Conservation (phyloP, 1,284 basidiomycete genomes). For the Irpex sp. region DNA sequence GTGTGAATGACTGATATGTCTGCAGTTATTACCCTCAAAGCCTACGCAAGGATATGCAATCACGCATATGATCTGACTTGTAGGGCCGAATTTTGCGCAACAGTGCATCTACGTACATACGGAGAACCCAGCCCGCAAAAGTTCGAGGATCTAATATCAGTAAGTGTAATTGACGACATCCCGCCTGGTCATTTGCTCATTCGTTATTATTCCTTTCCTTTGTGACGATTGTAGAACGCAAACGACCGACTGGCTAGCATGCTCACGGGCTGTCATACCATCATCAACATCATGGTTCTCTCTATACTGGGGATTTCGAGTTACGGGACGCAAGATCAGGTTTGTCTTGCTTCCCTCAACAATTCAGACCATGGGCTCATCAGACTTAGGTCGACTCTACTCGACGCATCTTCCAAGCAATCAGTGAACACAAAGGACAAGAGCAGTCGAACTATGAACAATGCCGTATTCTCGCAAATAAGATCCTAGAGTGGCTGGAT, state of each 20-base stretch:
- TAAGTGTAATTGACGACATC: background rate
- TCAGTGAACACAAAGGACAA: background rate
- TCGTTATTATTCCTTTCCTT: too few species aligned
- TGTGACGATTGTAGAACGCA: too few species aligned
- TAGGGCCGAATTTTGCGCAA: background rate
- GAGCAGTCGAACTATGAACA: background rate
- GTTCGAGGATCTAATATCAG: background rate
- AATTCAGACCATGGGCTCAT: too few species aligned
- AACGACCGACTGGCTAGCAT: too few species aligned
- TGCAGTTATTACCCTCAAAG: background rate
- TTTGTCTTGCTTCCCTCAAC: too few species aligned
- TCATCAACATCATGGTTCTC: too few species aligned
- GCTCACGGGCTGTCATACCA: too few species aligned
- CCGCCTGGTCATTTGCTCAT: background rate
- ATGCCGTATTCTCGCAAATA: background rate
- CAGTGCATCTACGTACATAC: too few species aligned
- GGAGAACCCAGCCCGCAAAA: background rate
- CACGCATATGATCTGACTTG: background rate
- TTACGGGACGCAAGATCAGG: too few species aligned
- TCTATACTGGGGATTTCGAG: too few species aligned
- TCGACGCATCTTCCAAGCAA: background rate
- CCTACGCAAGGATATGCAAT: background rate
- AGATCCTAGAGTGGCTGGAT: background rate
- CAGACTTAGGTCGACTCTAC: background rate
- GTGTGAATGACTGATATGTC: background rate